Evolutionary conservation across 306 rosid genomes (phyloP), one percentile per base, ranked within the genome.

Genomic region (Amphicarpaea edgeworthii): DNA sequence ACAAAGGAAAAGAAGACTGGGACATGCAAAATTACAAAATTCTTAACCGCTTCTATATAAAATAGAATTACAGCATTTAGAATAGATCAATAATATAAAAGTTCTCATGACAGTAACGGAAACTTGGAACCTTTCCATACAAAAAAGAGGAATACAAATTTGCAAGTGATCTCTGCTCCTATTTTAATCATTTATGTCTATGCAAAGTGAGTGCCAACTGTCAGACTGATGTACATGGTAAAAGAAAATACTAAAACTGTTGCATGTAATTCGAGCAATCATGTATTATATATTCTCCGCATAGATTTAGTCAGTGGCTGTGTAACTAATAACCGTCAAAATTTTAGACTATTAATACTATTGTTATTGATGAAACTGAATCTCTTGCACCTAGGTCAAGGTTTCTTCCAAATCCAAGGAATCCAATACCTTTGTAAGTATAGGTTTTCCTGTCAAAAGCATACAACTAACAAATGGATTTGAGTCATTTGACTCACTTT

Each of bases 371-470:
- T 50, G 73, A 73, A 66, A 65, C 42, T 42, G 17, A 34, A 17
- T 63, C 57, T 59, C 32, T 68, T 61, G 58, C 45, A 72, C 64
- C 68, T 73, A 51, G 41, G 46, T 68, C 73, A 62, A 70, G 70
- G 20, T 26, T 54, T 60, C 65, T 51, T 61, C 23, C 32, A 38
- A 51, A 75, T 54, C 74, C 63, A 68, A 68, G 43, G 64, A 54
- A 68, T 5, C 46, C 54, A 19, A 46, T 17, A 3, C 43, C 77
- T 70, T 66, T 50, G 17, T 26, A 46, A 75, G 71, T 21, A 50
- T 12, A 69, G 58, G 12, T 70, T 74, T 75, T 15, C 77, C 23
- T 17, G 74, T 62, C 58, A 67, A 49, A 61, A 73, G 46, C 40
- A 37, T 55, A 26, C 11, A 59, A 24, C 58, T 20, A 30, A 17